phyloP scores from a whole-genome alignment of 805 yeast species.

The Sugiyamaella smithiae region DNA sequence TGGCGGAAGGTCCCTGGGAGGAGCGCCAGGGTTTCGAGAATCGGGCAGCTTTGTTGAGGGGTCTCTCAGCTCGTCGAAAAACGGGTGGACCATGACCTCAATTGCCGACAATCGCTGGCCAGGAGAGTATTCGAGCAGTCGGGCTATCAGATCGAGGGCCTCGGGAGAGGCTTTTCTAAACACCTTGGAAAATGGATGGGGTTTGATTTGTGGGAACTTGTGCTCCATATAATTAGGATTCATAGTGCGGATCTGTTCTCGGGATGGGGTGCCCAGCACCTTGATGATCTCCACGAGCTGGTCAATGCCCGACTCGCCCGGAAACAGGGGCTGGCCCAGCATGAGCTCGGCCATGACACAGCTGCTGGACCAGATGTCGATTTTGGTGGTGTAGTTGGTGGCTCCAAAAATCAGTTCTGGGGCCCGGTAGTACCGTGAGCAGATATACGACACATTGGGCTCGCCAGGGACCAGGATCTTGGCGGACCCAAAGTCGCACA shows the following conservation, averaged over 20 bases:
- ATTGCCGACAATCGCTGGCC: constrained; percentile 75
- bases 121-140: constrained; percentile 87
- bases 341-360: constrained; percentile 97
- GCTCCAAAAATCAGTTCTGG: constrained; percentile 98
- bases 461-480: constrained; percentile 85
- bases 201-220: constrained; percentile 69
- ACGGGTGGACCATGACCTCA: constrained; percentile 80
- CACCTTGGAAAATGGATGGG: constrained; percentile 57
- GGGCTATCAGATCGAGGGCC: constrained; percentile 80
- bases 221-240: constrained; percentile 97
- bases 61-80: constrained; percentile 80
- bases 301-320: constrained; percentile 97
- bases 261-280: constrained; percentile 90
- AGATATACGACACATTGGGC: constrained; percentile 93
- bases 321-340: constrained; percentile 94
- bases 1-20: constrained; percentile 70
- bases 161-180: constrained; percentile 77
- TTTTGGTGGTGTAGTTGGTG: constrained; percentile 91
- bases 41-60: constrained; percentile 42
- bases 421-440: constrained; percentile 95
- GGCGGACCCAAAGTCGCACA: constrained; percentile 97
- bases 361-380: constrained; percentile 91
- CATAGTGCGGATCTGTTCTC: constrained; percentile 90
- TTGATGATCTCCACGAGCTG: constrained; percentile 96
- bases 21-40: constrained; percentile 53